Percentiles rank a stretch among this genome's conserved stretches.
phyloP scores from a whole-genome alignment of 495 filamentous ascomycete genomes.

The Annulohypoxylon nitens region DNA sequence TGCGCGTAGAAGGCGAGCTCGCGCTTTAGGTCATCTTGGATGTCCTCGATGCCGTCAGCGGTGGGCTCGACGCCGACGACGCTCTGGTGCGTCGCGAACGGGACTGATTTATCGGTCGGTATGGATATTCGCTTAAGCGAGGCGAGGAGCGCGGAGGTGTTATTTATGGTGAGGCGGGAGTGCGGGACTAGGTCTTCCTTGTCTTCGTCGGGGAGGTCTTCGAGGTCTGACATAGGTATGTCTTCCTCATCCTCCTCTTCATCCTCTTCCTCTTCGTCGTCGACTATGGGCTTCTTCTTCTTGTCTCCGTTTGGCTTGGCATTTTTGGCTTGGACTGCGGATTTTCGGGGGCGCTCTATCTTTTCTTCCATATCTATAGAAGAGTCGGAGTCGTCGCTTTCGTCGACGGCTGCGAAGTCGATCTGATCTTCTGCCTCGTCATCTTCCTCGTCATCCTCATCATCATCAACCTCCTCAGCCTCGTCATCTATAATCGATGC shows the following conservation, averaged over 20 bases:
- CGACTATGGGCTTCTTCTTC: slow-evolving; percentile 51
- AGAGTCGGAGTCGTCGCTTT: slow-evolving; percentile 53
- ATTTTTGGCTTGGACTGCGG: slow-evolving; percentile 49
- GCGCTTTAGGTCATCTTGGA: slow-evolving; percentile 88
- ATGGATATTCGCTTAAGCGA: slow-evolving; percentile 81
- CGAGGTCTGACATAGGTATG: slow-evolving; percentile 86
- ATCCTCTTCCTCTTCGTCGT: slow-evolving; percentile 57
- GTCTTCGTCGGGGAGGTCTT: slow-evolving; percentile 81
- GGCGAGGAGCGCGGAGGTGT: slow-evolving; percentile 83
- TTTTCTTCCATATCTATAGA: slow-evolving; percentile 55
- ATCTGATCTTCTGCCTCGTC: slow-evolving; percentile 18
- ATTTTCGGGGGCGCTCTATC: slow-evolving; percentile 51
- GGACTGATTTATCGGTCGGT: slow-evolving; percentile 64
- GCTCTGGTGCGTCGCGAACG: slow-evolving; percentile 69
- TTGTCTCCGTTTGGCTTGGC: slow-evolving; percentile 57
- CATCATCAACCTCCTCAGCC: slow-evolving; percentile 36
- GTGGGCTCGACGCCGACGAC: slow-evolving; percentile 63
- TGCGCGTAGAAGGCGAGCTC: slow-evolving; percentile 96
- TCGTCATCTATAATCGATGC: slow-evolving; percentile 29
- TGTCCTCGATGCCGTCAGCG: slow-evolving; percentile 71
- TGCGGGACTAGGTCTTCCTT: slow-evolving; percentile 87
- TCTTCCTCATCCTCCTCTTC: slow-evolving; percentile 69
- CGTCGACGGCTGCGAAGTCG: slow-evolving; percentile 48
- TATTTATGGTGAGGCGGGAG: slow-evolving; percentile 97
- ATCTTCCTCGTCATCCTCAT: slow-evolving; percentile 35